These are phyloP conservation scores for Geotrichum bryndzae DNA, from an alignment of 1,139 yeast species.

Conservation along the genomic window DNA sequence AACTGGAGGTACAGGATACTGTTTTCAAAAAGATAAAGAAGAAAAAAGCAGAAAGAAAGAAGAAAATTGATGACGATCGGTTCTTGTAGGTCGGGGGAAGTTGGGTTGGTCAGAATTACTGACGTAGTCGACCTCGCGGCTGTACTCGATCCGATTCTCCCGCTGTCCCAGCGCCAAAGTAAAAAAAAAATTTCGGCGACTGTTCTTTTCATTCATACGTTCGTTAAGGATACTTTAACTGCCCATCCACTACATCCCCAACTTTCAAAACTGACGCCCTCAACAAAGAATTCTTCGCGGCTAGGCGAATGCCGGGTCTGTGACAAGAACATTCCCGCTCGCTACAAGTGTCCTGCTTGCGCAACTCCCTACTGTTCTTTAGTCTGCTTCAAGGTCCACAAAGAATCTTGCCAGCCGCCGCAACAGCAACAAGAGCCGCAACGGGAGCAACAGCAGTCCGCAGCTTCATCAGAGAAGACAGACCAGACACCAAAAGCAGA, in stretches of 20 bases:
- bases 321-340: conserved; percentile 34
- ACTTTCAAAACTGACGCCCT: not conserved
- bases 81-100: not conserved
- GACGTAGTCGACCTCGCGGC: not conserved
- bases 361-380: conserved; percentile 47
- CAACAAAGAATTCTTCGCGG: conserved; percentile 1
- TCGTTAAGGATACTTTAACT: not conserved
- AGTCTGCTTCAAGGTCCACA: conserved; percentile 47
- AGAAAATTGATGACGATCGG: not conserved
- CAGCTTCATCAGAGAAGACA: not conserved
- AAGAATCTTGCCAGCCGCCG: conserved; percentile 26
- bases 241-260: not conserved
- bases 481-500: not conserved
- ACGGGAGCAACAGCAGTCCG: conserved; percentile 1
- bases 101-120: not conserved
- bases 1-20: not conserved
- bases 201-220: not conserved
- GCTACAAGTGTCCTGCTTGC: conserved; percentile 62
- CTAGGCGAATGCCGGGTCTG: conserved; percentile 44
- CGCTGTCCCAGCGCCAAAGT: not conserved
- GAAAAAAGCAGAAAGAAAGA: not conserved
- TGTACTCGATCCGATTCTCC: not conserved
- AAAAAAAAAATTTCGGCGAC: not conserved
- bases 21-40: not conserved
- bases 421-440: not conserved